Percentiles rank a stretch among this genome's conserved stretches.
Evolutionary conservation across 352 stramenopile species (phyloP).

Genomic region (Phytophthora rubi): DNA sequence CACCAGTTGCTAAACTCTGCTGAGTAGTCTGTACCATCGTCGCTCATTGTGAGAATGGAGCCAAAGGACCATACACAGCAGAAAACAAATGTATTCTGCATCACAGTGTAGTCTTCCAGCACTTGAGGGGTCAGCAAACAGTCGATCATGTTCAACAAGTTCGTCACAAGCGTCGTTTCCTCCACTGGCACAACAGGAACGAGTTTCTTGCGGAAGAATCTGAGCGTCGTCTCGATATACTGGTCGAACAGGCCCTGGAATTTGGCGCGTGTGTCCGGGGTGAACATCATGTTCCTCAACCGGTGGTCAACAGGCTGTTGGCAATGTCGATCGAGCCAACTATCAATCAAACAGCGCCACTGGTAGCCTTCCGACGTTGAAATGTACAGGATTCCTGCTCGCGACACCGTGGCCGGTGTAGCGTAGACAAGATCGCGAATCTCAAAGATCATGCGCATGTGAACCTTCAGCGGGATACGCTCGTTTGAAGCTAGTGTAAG

Average conservation of each 20-base stretch:
- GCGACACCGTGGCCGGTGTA: slow-evolving; percentile 95
- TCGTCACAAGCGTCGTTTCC: slow-evolving; percentile 93
- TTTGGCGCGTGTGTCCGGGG: slow-evolving; percentile 73
- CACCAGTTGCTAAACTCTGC: slow-evolving; percentile 96
- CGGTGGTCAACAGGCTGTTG: slow-evolving; percentile 69
- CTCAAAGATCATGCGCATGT: slow-evolving; percentile 99
- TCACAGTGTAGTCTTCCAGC: slow-evolving; percentile 77
- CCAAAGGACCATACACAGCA: slow-evolving; percentile 96
- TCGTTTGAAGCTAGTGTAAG: slow-evolving; percentile 97
- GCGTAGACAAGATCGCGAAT: slow-evolving; percentile 96
- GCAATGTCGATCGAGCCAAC: slow-evolving; percentile 89
- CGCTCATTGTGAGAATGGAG: slow-evolving; percentile 91
- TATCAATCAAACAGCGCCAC: slow-evolving; percentile 95
- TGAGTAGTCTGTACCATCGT: slow-evolving; percentile 95
- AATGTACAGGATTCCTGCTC: slow-evolving; percentile 97
- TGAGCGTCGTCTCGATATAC: slow-evolving; percentile 93
- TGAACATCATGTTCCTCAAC: slow-evolving; percentile 80
- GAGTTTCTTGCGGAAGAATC: slow-evolving; percentile 95
- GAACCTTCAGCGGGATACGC: slow-evolving; percentile 94
- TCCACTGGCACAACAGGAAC: slow-evolving; percentile 93
- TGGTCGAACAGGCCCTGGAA: slow-evolving; percentile 92
- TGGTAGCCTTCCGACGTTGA: slow-evolving; percentile 95
- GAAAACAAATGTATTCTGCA: slow-evolving; percentile 95
- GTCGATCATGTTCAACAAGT: slow-evolving; percentile 95
- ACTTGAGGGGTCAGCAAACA: slow-evolving; percentile 85